phyloP scores from a whole-genome alignment of 164 flowering plant genomes.

The Vitis riparia region DNA sequence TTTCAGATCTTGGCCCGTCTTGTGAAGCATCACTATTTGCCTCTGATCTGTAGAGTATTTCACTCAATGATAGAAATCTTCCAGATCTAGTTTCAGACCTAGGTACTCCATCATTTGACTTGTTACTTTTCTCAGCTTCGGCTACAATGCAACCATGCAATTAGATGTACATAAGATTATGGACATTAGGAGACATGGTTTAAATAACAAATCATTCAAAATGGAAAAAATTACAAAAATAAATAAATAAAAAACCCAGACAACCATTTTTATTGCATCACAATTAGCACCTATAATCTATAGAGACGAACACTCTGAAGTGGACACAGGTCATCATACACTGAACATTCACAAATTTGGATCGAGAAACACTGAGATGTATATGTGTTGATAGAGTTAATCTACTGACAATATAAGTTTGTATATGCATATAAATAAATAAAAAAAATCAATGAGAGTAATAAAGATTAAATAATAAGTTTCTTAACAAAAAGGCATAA shows the following conservation, averaged over 20 bases:
- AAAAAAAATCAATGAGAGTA: too few species aligned
- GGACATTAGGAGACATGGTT: background rate
- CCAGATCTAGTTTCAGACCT: constrained; percentile 49
- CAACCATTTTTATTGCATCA: too few species aligned
- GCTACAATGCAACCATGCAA: constrained; percentile 33
- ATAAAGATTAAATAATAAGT: too few species aligned
- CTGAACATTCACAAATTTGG: too few species aligned
- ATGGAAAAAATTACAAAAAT: background rate
- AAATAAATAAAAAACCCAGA: background rate
- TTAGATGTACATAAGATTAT: background rate
- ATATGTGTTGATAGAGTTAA: too few species aligned
- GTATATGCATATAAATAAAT: too few species aligned
- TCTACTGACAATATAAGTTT: too few species aligned
- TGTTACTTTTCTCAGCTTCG: constrained; percentile 60
- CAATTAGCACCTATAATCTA: too few species aligned
- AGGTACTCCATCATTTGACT: constrained; percentile 45
- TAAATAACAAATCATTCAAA: background rate
- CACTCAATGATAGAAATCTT: constrained; percentile 65
- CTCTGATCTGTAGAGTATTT: constrained; percentile 66
- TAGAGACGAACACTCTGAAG: too few species aligned
- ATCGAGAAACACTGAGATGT: too few species aligned
- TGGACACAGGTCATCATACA: too few species aligned
- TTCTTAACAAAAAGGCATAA: too few species aligned
- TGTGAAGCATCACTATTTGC: constrained; percentile 75
- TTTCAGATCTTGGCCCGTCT: constrained; percentile 83